Evolutionary conservation across 2,329 filamentous ascomycete species (phyloP), one percentile per base, ranked within the genome.

Genomic region (Setomelanomma holmii): DNA sequence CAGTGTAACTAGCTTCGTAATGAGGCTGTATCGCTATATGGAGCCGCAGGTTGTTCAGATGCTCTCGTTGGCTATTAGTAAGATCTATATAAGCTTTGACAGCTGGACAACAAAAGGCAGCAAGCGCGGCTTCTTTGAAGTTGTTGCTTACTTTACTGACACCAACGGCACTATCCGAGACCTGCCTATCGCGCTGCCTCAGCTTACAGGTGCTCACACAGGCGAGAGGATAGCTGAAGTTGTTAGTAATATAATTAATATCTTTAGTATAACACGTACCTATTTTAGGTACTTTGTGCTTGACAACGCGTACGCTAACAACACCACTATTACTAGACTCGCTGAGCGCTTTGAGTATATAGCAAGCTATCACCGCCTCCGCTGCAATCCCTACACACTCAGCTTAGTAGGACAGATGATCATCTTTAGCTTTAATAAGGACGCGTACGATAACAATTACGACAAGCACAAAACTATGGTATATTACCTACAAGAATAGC

Each of bases 1-100:
- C 12, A 42, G 40, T 22, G 40, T 42, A 4, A 8, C 40, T n/a
- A 16, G 22, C 12, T 42, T 42, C 30, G 24, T 42, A 30, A 42
- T 42, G 40, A 24, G 22, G 22, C 20, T 42, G 40, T 42, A 42
- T 22, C 5, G 30, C 40, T 42, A 21, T n/a, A 42, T 42, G 22
- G 7, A 33, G 19, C 40, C 22, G 5, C 22, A 42, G 40, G 24
- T 42, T 30, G 17, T 27, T 22, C 10, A 24, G 8, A 22, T 16
- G 22, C 19, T 42, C 8, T n/a, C 8, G n/a, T n/a, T n/a, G n/a
- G n/a, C n/a, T n/a, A n/a, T n/a, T n/a, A n/a, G n/a, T n/a, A n/a
- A n/a, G n/a, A n/a, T n/a, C n/a, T n/a, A n/a, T n/a, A n/a, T n/a
- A n/a, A n/a, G n/a, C n/a, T n/a, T n/a, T n/a, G n/a, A 42, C 12